phyloP scores from a whole-genome alignment of 768 basidiomycete genomes.

The Russula abietina region DNA sequence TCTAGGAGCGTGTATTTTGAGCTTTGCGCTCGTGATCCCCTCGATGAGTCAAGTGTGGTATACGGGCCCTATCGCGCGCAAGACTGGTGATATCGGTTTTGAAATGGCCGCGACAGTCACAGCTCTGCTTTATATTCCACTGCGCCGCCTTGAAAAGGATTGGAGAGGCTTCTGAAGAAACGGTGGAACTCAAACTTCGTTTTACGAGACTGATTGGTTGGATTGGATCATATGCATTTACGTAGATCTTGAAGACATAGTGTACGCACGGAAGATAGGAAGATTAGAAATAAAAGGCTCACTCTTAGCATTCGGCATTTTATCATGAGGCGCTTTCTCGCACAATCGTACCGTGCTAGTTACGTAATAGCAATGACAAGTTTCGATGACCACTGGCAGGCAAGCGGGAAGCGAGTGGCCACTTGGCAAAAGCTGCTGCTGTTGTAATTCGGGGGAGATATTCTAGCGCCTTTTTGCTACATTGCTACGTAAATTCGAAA shows the following conservation, averaged over 20 bases:
- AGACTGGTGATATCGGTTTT: constrained; percentile 67
- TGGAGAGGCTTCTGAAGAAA: constrained; percentile 1
- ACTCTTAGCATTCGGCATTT: too few species aligned
- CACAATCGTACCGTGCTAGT: too few species aligned
- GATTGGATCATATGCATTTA: constrained; percentile 23
- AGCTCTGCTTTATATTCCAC: constrained; percentile 45
- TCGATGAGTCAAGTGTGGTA: constrained; percentile 71
- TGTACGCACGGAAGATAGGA: too few species aligned
- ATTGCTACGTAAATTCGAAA: too few species aligned
- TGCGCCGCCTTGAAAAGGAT: constrained; percentile 38
- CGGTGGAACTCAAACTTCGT: background rate
- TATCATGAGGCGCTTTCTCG: too few species aligned
- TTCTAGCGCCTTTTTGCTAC: too few species aligned
- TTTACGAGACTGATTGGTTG: constrained; percentile 23
- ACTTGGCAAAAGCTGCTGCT: too few species aligned
- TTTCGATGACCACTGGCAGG: too few species aligned
- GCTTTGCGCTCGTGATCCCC: constrained; percentile 54
- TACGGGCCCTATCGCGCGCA: constrained; percentile 57
- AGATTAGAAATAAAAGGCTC: too few species aligned
- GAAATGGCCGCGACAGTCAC: constrained; percentile 50
- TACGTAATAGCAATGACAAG: too few species aligned
- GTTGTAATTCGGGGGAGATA: too few species aligned
- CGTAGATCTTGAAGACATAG: background rate
- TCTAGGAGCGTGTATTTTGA: constrained; percentile 42
- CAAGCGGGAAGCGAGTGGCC: too few species aligned